Base-by-base conservation (phyloP, 2,329 filamentous ascomycete genomes). In the Venturia pyrina region DNA sequence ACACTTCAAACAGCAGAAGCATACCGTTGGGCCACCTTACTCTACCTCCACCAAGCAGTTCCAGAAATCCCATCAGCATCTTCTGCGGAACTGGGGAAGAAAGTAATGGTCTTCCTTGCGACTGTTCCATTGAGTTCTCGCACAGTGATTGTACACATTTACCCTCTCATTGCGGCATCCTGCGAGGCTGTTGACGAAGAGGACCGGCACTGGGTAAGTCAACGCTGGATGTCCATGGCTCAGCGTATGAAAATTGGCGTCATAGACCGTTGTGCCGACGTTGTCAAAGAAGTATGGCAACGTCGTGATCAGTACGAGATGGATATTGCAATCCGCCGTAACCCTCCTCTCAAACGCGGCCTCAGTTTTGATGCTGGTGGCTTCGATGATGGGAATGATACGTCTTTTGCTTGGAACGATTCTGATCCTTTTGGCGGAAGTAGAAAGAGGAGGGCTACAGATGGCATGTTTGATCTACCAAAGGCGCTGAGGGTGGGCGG, bases 91-190 rank as follows among this genome's bases (percentile, higher is more conserved):
- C 77, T 89, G 10, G 86, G 87, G 0, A 84, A 87, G 70, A 83
- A 84, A 60, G 83, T 87, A 1, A 75, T 90, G 63, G 79, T 82
- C 28, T 81, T 84, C 63, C 76, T 90, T 2, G 86, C 86, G 3
- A 87, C 84, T 0, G 85, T 90, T 0, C 85, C 87, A 1, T 75
- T 84, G 1, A 81, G 79, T 13, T 88, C 85, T 44, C 81, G 87
- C 10, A 82, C 86, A 0, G 83, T 86, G 21, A 87, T 89, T 59
- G 82, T 89, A 1, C 87, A 90, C 48, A 88, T 89, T 66, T 90
- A 86, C 69, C 88, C 88, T 1, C 80, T 90, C 1, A 79, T 89
- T 68, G 85, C 84, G 0, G 88, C 87, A 3, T 87, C 87, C 1
- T 87, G 86, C 69, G 87, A 89, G 73, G 83, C 83, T 10, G 78